Evolutionary conservation across 2,329 filamentous ascomycete species (phyloP), one percentile per base, ranked within the genome.

Genomic region (Xylaria digitata): DNA sequence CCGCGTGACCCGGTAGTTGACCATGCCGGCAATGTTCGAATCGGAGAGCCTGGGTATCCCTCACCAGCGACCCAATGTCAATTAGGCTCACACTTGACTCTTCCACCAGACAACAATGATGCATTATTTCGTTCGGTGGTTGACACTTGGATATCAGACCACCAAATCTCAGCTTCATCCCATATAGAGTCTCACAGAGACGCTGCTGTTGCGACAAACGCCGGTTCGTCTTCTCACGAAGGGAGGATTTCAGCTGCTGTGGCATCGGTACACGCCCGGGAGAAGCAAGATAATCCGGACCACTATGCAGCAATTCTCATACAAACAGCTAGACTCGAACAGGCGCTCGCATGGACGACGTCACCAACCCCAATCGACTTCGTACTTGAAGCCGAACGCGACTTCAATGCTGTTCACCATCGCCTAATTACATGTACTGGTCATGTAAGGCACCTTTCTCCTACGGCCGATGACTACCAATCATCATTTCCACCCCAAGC

Each of bases 311-410:
- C 55, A 21, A 58, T 69, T 13, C 61, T 69, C 9, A 40, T 52
- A 42, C 64, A 49, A 21, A 59, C 66, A 9, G 43, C 48, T 15
- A 69, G 52, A 23, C 55, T 70, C 6, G 66, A 69, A 19, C 61
- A 69, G 23, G 40, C 61, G 6, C 55, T 70, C 5, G 34, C 46
- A 30, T 17, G 30, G 3, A 45, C 63, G 3, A n/a, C 45, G 17
- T 32, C 32, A 34, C 48, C 68, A 6, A 50, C 57, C 6, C 8
- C 56, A 3, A 69, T 70, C 15, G 66, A 66, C 11, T 49, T 69
- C 13, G 63, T 63, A 34, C 66, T 71, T 6, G 69, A 67, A 49
- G 64, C 64, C 6, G 69, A 69, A 23, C 58, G 62, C 42, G 67
- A 69, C 46, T 61, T 71, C n/a, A 53, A 37, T n/a, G 23, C 11